phyloP scores from a whole-genome alignment of 2,329 filamentous ascomycete genomes.

The Colletotrichum trifolii region DNA sequence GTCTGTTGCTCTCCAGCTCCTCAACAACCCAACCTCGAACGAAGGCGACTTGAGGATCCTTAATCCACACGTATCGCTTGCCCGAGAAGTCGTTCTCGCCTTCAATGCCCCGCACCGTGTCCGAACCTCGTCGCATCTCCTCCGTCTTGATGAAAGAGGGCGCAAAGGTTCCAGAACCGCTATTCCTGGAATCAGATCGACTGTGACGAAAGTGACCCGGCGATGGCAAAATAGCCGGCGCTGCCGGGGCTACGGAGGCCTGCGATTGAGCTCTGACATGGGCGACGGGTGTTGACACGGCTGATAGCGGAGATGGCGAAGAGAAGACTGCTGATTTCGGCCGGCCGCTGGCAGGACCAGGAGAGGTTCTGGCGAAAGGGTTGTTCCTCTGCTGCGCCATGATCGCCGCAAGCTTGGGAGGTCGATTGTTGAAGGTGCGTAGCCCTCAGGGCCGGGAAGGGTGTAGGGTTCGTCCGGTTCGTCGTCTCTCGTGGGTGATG shows the following conservation, averaged over 20 bases:
- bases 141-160: slow-evolving; percentile 95
- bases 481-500: slow-evolving; percentile 30
- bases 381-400: slow-evolving; percentile 81
- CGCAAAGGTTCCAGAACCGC: slow-evolving; percentile 85
- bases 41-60: slow-evolving; percentile 87
- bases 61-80: slow-evolving; percentile 97
- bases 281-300: slow-evolving; percentile 53
- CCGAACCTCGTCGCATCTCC: slow-evolving; percentile 70
- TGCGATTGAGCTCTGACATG: slow-evolving; percentile 79
- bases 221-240: slow-evolving; percentile 53
- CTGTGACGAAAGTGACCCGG: slow-evolving; percentile 51
- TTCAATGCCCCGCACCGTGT: slow-evolving; percentile 79
- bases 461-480: slow-evolving; percentile 26
- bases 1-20: slow-evolving; percentile 74
- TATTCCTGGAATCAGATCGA: slow-evolving; percentile 72
- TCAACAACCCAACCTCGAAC: slow-evolving; percentile 93
- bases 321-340: slow-evolving; percentile 82
- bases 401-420: slow-evolving; percentile 55
- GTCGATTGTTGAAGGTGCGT: slow-evolving; percentile 54
- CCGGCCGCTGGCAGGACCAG: slow-evolving; percentile 65
- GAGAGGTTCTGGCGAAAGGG: slow-evolving; percentile 80
- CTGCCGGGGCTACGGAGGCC: slow-evolving; percentile 58
- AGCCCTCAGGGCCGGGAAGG: slow-evolving; percentile 18
- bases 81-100: slow-evolving; percentile 99
- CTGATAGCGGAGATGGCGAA: slow-evolving; percentile 62